Base-by-base conservation (phyloP, 2,329 filamentous ascomycete species). In the Paraconiothyrium sp. region DNA sequence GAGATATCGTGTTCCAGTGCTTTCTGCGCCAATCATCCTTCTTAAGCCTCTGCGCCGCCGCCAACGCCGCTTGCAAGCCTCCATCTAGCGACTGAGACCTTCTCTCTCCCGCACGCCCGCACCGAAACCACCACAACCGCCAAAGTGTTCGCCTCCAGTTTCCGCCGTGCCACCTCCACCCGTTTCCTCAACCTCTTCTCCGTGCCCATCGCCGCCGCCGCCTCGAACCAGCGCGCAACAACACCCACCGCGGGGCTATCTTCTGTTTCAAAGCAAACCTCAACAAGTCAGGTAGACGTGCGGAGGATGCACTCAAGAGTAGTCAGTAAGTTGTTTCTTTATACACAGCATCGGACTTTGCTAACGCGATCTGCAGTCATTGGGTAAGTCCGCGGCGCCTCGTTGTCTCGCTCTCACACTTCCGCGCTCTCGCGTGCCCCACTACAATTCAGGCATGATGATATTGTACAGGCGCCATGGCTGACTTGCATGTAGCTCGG, bases 71-170 rank as follows among this genome's bases (percentile, higher is more conserved):
- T 7, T 34, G 16, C 34, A 50, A 37, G 49, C 37, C 44, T 30
- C 35, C 39, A 52, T 44, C 52, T 56, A 46, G 30, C 20, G 43
- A 48, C 43, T 27, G 30, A 48, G 34, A 48, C 34, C 13, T 55
- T 54, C 57, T 50, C 54, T 48, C 51, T 24, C 46, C 37, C 66
- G 61, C 60, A 58, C 62, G 57, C 68, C 57, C 61, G 41, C 61
- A 65, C 73, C 62, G 70, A 55, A 57, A 59, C 65, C 67, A 65
- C 67, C 63, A 66, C 69, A 76, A 84, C 85, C 88, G 90, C 83
- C 92, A 97, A 94, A 85, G 87, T 97, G 94, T 97, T 97, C 86
- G 92, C 92, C 84, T 93, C 90, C 90, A 80, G 84, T 68, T 88
- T 94, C 72, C 88, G 88, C 82, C 89, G 92, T 78, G 88, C 83